Evolutionary conservation across 2,329 filamentous ascomycete species (phyloP).

Genomic region (Hymenoscyphus fructigenus): DNA sequence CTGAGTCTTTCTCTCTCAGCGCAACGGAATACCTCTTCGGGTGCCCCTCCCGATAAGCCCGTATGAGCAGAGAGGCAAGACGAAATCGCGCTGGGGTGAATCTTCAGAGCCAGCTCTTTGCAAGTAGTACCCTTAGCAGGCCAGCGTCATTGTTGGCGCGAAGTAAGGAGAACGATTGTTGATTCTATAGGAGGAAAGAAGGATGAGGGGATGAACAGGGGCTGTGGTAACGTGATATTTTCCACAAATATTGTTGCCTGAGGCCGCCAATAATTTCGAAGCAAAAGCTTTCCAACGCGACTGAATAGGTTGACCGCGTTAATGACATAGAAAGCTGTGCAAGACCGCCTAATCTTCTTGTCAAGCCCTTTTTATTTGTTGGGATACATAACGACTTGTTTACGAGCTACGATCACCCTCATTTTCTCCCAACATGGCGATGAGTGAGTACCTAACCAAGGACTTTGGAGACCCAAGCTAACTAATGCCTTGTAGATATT

Average conservation of each 20-base stretch:
- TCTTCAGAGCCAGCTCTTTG: too few relatives aligned
- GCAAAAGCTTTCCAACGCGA: conserved; percentile 25
- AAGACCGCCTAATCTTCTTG: conserved; percentile 14
- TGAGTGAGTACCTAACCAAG: conserved; percentile 49
- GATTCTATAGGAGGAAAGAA: background rate
- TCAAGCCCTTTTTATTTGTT: conserved; percentile 10
- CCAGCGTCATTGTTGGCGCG: too few relatives aligned
- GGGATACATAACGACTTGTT: conserved; percentile 8
- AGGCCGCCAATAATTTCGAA: conserved; percentile 21
- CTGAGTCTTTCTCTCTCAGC: too few relatives aligned
- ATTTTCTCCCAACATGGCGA: conserved; percentile 50
- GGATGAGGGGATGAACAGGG: background rate
- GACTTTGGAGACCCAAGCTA: conserved; percentile 33
- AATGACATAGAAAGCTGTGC: conserved; percentile 16
- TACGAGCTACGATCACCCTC: conserved; percentile 22
- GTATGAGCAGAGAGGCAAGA: too few relatives aligned
- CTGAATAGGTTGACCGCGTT: conserved; percentile 24
- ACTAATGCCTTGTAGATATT: conserved; percentile 57
- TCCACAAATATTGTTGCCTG: conserved; percentile 13
- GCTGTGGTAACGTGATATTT: background rate
- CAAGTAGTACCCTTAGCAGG: too few relatives aligned
- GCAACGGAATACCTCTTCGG: too few relatives aligned
- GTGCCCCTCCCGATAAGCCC: too few relatives aligned
- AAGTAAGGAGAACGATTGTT: too few relatives aligned
- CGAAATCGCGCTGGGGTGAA: too few relatives aligned